Evolutionary conservation across 345 rosid species (phyloP).

Genomic region (Populus simonii): DNA sequence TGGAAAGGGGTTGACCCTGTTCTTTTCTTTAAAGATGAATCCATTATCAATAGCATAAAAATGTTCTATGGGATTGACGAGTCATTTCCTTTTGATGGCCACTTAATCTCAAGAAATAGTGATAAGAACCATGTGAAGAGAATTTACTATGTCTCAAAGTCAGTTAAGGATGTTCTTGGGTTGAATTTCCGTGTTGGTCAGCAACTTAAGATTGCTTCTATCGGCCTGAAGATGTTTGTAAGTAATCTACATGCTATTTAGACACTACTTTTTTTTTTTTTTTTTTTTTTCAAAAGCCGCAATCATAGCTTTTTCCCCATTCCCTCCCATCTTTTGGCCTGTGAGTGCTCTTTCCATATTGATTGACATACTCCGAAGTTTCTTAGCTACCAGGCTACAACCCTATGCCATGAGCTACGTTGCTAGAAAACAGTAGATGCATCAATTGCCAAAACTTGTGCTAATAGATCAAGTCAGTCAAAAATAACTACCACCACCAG

Average conservation of each 20-base stretch:
- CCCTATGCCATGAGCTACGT: background rate
- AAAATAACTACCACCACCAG: too few relatives aligned
- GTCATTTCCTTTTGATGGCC: conserved; percentile 65
- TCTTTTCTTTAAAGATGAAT: conserved; percentile 71
- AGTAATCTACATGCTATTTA: conserved; percentile 27
- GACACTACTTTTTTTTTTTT: background rate
- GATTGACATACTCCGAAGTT: background rate
- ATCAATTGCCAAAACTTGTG: background rate
- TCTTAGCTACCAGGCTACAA: background rate
- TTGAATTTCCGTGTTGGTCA: conserved; percentile 71
- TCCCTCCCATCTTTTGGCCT: background rate
- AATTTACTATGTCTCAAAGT: conserved; percentile 80
- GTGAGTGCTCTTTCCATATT: background rate
- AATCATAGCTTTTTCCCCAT: too few relatives aligned
- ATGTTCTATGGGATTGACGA: conserved; percentile 76
- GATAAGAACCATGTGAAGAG: conserved; percentile 84
- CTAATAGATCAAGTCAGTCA: background rate
- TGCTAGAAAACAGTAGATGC: background rate
- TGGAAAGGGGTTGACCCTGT: conserved; percentile 97
- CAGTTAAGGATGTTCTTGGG: conserved; percentile 72
- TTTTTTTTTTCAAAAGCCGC: background rate
- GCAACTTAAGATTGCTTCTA: conserved; percentile 83
- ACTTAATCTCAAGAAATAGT: conserved; percentile 77
- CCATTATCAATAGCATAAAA: conserved; percentile 58
- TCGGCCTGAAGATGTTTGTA: conserved; percentile 97